phyloP scores from a whole-genome alignment of 2,329 filamentous ascomycete genomes.

The Lasiodiplodia citricola region DNA sequence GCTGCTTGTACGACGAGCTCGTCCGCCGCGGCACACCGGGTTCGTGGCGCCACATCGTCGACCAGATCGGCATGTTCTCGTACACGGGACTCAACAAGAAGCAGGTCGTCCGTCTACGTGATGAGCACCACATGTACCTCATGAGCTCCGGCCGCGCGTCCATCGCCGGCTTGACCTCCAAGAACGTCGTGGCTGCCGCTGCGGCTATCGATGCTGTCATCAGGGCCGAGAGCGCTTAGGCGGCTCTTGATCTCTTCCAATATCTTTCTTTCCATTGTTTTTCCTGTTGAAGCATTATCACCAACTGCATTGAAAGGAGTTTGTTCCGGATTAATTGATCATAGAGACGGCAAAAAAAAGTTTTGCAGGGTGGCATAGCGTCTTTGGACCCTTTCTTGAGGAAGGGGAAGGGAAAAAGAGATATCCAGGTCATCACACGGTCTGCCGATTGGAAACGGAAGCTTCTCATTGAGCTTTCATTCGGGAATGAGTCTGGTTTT shows the following conservation, averaged over 20 bases:
- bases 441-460: neutral
- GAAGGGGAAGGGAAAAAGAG: neutral
- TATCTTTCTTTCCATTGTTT: too few relatives aligned
- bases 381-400: neutral
- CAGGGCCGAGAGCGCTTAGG: conserved; percentile 5
- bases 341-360: neutral
- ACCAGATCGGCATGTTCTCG: conserved; percentile 51
- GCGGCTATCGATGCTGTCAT: conserved; percentile 29
- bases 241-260: neutral
- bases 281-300: neutral
- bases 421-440: conserved; percentile 24
- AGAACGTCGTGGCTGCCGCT: conserved; percentile 26
- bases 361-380: neutral
- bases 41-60: conserved; percentile 39
- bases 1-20: conserved; percentile 34
- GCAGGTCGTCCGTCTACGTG: conserved; percentile 39
- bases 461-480: neutral
- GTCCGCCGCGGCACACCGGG: conserved; percentile 34
- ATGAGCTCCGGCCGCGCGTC: conserved; percentile 41
- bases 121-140: conserved; percentile 45
- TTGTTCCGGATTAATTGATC: neutral
- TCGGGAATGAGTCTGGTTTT: conserved; percentile 17
- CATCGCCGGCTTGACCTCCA: conserved; percentile 32
- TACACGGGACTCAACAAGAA: conserved; percentile 43
- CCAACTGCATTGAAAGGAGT: conserved; percentile 25